Percentiles rank a stretch among this genome's conserved stretches.
Evolutionary conservation across 2,329 filamentous ascomycete genomes (phyloP).

Genomic region (Hymenoscyphus albidus): DNA sequence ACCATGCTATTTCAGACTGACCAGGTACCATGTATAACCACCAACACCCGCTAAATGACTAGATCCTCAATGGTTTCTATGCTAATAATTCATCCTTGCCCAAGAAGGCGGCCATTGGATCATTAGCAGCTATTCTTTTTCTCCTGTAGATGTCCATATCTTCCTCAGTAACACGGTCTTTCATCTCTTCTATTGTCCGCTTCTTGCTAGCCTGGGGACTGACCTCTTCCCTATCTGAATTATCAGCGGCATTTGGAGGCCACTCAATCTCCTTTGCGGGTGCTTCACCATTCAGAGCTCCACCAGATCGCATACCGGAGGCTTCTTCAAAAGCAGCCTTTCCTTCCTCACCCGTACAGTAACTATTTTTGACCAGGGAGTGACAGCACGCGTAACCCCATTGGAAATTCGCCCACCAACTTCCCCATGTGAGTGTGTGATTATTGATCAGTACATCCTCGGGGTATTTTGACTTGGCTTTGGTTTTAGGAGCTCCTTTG

Average conservation of each 20-base stretch:
- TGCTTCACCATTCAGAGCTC: conserved; percentile 36
- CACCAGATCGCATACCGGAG: conserved; percentile 53
- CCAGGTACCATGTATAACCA: not conserved
- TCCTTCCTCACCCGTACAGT: conserved; percentile 90
- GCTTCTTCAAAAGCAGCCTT: conserved; percentile 76
- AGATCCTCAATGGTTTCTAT: conserved; percentile 24
- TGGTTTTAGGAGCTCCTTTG: conserved; percentile 77
- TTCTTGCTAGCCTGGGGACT: conserved; percentile 51
- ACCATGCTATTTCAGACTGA: too few relatives aligned
- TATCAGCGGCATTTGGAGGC: conserved; percentile 28
- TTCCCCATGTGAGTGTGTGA: conserved; percentile 89
- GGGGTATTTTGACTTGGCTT: conserved; percentile 82
- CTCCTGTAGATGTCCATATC: conserved; percentile 83
- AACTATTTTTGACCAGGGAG: conserved; percentile 91
- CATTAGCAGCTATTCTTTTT: conserved; percentile 68
- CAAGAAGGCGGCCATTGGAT: conserved; percentile 82
- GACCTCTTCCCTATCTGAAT: conserved; percentile 29
- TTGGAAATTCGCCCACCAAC: conserved; percentile 93
- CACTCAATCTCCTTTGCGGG: conserved; percentile 26
- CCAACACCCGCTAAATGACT: conserved; percentile 4
- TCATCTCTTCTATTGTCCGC: conserved; percentile 73
- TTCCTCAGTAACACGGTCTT: conserved; percentile 71
- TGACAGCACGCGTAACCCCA: conserved; percentile 98
- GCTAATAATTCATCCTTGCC: conserved; percentile 65
- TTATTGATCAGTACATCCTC: conserved; percentile 89